Percentiles rank a stretch among this genome's conserved stretches.
phyloP scores from a whole-genome alignment of 805 yeast species.

The Wickerhamiella allomyrinae region DNA sequence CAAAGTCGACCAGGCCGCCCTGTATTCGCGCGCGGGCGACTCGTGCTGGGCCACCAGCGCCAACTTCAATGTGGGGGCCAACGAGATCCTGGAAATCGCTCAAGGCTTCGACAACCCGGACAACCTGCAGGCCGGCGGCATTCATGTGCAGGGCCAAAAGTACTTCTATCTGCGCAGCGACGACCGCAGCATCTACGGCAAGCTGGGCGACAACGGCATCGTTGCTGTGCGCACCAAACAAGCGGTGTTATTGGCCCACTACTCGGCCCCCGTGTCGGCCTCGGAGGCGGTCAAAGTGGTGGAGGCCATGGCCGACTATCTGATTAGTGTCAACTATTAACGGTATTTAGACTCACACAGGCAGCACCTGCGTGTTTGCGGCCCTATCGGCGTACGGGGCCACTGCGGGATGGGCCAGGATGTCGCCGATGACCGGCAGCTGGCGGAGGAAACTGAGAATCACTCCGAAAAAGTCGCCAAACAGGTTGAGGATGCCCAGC shows the following conservation, averaged over 20 bases:
- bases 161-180: constrained; percentile 83
- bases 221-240: constrained; percentile 87
- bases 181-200: constrained; percentile 86
- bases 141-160: constrained; percentile 73
- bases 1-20: constrained; percentile 81
- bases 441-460: constrained; percentile 76
- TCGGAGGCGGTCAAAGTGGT: constrained; percentile 93
- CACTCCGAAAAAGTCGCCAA: constrained; percentile 89
- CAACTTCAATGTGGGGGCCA: constrained; percentile 45
- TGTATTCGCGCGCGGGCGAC: constrained; percentile 90
- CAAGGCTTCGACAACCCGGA: constrained; percentile 70
- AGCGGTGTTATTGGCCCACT: constrained; percentile 86
- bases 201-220: constrained; percentile 74
- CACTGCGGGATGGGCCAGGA: constrained; percentile 62
- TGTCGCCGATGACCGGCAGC: constrained; percentile 74
- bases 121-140: constrained; percentile 68
- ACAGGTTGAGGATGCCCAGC: constrained; percentile 77
- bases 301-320: constrained; percentile 89
- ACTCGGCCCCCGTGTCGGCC: constrained; percentile 67
- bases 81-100: constrained; percentile 63
- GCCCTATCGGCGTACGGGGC: constrained; percentile 59
- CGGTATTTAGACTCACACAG: constrained; percentile 30
- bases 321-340: constrained; percentile 75
- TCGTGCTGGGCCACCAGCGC: constrained; percentile 83
- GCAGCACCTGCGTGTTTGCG: constrained; percentile 55